Conservation (phyloP, 1,284 basidiomycete species). For the Leccinum solheimii region DNA sequence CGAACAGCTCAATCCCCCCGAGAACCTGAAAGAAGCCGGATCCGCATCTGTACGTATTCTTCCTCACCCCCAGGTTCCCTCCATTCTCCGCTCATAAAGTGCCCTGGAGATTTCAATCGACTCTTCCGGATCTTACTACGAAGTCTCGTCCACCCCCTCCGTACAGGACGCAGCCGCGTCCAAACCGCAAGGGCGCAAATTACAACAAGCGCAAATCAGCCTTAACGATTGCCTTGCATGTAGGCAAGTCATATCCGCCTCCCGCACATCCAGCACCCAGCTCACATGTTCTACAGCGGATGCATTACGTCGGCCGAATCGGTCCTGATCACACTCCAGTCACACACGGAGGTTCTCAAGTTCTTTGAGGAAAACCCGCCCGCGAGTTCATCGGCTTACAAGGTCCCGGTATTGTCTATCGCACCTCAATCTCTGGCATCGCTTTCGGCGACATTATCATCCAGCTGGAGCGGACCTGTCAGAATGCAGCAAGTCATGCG, state of each 20-base stretch:
- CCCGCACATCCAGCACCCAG: background rate
- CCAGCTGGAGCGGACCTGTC: slow-evolving; percentile 47
- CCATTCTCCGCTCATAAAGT: slow-evolving; percentile 4
- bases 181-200: slow-evolving; percentile 47
- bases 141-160: slow-evolving; percentile 47
- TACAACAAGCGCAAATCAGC: slow-evolving; percentile 93
- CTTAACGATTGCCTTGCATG: slow-evolving; percentile 94
- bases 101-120: slow-evolving; percentile 79
- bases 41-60: slow-evolving; percentile 55
- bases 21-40: slow-evolving; percentile 47
- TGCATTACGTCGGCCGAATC: slow-evolving; percentile 99
- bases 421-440: slow-evolving; percentile 93
- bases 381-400: slow-evolving; percentile 42
- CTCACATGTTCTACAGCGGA: slow-evolving; percentile 55
- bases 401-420: slow-evolving; percentile 79
- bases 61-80: background rate
- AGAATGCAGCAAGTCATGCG: slow-evolving; percentile 63
- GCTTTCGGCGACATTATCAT: slow-evolving; percentile 70
- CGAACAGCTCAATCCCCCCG: slow-evolving; percentile 56
- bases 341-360: slow-evolving; percentile 86
- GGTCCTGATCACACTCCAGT: slow-evolving; percentile 96
- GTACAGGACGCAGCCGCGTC: slow-evolving; percentile 25
- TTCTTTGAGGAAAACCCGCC: slow-evolving; percentile 65
- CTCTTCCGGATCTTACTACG: slow-evolving; percentile 76
- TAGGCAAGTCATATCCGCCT: slow-evolving; percentile 52